Percentiles rank a stretch among this genome's conserved stretches.
These are phyloP conservation scores for Sideroxylon spinosum DNA, from an alignment of 179 eudicot genomes.

Conservation along the genomic window DNA sequence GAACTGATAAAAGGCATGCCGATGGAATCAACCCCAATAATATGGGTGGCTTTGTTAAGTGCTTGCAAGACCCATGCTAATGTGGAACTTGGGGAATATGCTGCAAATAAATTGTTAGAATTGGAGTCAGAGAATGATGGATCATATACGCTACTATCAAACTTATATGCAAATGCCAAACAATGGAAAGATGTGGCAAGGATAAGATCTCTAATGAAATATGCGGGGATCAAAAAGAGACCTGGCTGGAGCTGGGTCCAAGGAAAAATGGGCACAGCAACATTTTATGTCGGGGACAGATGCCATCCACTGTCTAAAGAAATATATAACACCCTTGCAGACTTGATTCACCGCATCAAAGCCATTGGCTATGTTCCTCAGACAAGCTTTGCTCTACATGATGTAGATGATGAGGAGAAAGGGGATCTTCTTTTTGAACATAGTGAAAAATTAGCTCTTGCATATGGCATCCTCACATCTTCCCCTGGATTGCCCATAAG, in stretches of 20 bases:
- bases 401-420: slow-evolving; percentile 86
- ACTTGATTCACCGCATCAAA: slow-evolving; percentile 49
- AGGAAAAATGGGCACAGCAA: slow-evolving; percentile 46
- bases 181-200: slow-evolving; percentile 71
- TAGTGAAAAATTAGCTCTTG: slow-evolving; percentile 79
- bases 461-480: slow-evolving; percentile 59
- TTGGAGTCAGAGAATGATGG: slow-evolving; percentile 59
- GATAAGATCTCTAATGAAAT: slow-evolving; percentile 54
- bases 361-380: slow-evolving; percentile 66
- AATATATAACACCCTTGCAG: slow-evolving; percentile 49
- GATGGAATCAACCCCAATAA: slow-evolving; percentile 54
- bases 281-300: slow-evolving; percentile 66
- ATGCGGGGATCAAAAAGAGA: slow-evolving; percentile 57
- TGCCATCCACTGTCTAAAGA: slow-evolving; percentile 52
- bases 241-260: slow-evolving; percentile 85
- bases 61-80: slow-evolving; percentile 56
- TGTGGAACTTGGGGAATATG: slow-evolving; percentile 66
- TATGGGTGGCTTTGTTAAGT: slow-evolving; percentile 68
- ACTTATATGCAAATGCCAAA: slow-evolving; percentile 57
- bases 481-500: slow-evolving; percentile 55
- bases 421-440: slow-evolving; percentile 58
- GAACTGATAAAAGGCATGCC: slow-evolving; percentile 60
- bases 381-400: slow-evolving; percentile 68
- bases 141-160: slow-evolving; percentile 63
- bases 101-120: slow-evolving; percentile 42